Evolutionary conservation across 2,329 filamentous ascomycete genomes (phyloP), one percentile per base, ranked within the genome.

Genomic region (Amesomyces nigricolor): DNA sequence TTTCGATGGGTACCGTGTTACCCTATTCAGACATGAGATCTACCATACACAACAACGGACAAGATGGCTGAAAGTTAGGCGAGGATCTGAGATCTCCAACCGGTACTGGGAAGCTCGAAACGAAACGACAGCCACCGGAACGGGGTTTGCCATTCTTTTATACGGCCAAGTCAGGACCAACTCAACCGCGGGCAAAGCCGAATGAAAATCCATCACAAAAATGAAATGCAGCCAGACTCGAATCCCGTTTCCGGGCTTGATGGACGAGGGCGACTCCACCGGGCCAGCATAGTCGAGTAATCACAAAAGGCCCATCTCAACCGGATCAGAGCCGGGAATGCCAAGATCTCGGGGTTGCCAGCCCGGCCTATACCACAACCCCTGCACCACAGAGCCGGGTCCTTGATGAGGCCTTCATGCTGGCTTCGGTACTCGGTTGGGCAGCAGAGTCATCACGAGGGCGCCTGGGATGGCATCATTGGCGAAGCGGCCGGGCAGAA

Each of bases 231-330:
- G 16, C 40, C 35, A 13, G 35, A 29, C 44, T 47, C 43, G 53
- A 56, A 56, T 47, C 44, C 53, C 53, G 53, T 56, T 29, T 47
- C 53, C 43, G 43, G 22, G 3, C 17, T 13, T 43, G 35, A 19
- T 7, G 47, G 38, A 45, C 13, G 29, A 30, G 19, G 16, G 16
- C 6, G 47, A n/a, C 35, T 19, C 53, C 47, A 56, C 53, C 38
- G 19, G 10, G 19, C 11, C 30, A 45, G 16, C 13, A 26, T 26
- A 26, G 22, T 26, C 22, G 3, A 5, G 30, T 17, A 22, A 49
- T 38, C 19, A 38, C 29, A 35, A 37, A 5, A 5, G n/a, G 14
- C 26, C 42, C 49, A 35, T 13, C 49, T 29, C 10, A 11, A 37
- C 30, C 14, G 47, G 38, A 22, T 50, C 47, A 16, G 19, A 29